These are phyloP conservation scores for Penicillium goetzii DNA, from an alignment of 495 filamentous ascomycete genomes.

Conservation along the genomic window DNA sequence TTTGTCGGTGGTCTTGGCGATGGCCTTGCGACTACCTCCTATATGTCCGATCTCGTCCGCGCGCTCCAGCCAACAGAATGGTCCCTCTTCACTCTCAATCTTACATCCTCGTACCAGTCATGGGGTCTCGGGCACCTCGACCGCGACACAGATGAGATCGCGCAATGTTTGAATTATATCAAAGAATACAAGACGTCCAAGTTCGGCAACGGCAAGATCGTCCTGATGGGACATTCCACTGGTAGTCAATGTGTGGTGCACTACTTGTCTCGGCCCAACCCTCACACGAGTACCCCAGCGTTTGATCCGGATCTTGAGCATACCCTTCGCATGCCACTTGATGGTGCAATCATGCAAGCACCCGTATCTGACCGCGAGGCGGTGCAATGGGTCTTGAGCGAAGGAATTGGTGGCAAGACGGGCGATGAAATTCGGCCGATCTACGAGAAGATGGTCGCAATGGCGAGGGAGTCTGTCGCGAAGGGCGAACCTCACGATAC, in stretches of 20 bases:
- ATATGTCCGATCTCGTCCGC: slow-evolving; percentile 55
- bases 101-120: slow-evolving; percentile 66
- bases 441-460: slow-evolving; percentile 29
- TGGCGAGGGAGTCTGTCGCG: slow-evolving; percentile 34
- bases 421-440: slow-evolving; percentile 28
- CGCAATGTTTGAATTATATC: slow-evolving; percentile 72
- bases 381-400: slow-evolving; percentile 40
- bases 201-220: slow-evolving; percentile 58
- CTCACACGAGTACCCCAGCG: slow-evolving; percentile 31
- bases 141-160: slow-evolving; percentile 75
- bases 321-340: slow-evolving; percentile 47
- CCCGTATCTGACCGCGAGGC: slow-evolving; percentile 75
- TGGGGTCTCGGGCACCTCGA: slow-evolving; percentile 72
- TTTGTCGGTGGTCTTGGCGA: slow-evolving; percentile 85
- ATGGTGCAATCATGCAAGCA: slow-evolving; percentile 78
- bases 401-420: slow-evolving; percentile 29
- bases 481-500: slow-evolving; percentile 30
- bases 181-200: slow-evolving; percentile 44
- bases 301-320: slow-evolving; percentile 43
- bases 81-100: slow-evolving; percentile 63
- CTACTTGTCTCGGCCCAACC: slow-evolving; percentile 56
- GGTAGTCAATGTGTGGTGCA: slow-evolving; percentile 85
- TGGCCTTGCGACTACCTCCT: slow-evolving; percentile 70
- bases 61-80: slow-evolving; percentile 62
- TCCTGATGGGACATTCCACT: slow-evolving; percentile 83